Conservation (phyloP, 2,329 filamentous ascomycete genomes). For the Hypoxylon sp. region DNA sequence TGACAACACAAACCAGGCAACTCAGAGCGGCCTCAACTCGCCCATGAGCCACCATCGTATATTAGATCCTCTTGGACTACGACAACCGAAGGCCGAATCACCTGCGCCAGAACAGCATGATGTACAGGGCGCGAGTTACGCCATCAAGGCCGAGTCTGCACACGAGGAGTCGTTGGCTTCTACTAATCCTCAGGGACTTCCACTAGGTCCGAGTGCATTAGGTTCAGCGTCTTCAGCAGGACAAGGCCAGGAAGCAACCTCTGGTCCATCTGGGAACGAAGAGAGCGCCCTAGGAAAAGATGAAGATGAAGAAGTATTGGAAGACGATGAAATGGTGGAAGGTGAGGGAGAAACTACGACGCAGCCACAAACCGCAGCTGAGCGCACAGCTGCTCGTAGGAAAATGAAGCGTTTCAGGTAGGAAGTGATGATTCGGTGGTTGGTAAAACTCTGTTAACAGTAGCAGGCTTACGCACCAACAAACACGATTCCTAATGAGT, state of each 20-base stretch:
- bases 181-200: conserved; percentile 58
- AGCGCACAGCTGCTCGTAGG: conserved; percentile 67
- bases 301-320: conserved; percentile 67
- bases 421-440: conserved; percentile 35
- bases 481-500: conserved; percentile 97
- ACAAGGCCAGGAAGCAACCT: conserved; percentile 55
- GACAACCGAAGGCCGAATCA: conserved; percentile 59
- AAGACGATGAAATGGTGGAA: conserved; percentile 71
- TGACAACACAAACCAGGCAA: conserved; percentile 74
- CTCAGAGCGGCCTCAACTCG: conserved; percentile 51
- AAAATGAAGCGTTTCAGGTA: conserved; percentile 88
- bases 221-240: conserved; percentile 59
- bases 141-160: conserved; percentile 57
- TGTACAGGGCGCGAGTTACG: conserved; percentile 54
- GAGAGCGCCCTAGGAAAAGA: conserved; percentile 61
- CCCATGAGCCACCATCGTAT: conserved; percentile 57
- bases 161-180: conserved; percentile 60
- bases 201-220: conserved; percentile 60
- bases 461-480: conserved; percentile 88
- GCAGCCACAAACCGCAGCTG: conserved; percentile 58
- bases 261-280: conserved; percentile 57
- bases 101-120: conserved; percentile 58
- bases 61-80: conserved; percentile 60
- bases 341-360: conserved; percentile 59
- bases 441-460: conserved; percentile 55